Conservation (phyloP, 768 basidiomycete species). For the Lyophyllum atratum region DNA sequence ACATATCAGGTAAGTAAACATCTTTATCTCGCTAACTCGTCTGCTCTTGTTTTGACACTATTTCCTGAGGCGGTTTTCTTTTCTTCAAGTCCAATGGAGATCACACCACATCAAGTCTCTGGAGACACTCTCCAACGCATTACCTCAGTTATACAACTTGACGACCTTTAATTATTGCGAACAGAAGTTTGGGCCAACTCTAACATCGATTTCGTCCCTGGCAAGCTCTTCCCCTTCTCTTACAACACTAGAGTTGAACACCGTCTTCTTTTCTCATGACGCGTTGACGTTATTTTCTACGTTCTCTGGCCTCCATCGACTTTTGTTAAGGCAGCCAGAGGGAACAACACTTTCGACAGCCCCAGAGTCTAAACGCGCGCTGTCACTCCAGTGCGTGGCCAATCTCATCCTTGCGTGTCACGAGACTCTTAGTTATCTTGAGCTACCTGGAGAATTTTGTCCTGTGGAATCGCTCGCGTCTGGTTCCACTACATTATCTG, state of each 20-base stretch:
- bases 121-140: neutral
- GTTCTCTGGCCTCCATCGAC: constrained; percentile 11
- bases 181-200: constrained; percentile 8
- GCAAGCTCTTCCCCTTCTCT: constrained; percentile 11
- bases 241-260: constrained; percentile 11
- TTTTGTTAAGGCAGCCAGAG: constrained; percentile 11
- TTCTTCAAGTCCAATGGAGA: constrained; percentile 12
- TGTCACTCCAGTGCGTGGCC: constrained; percentile 10
- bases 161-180: constrained; percentile 11
- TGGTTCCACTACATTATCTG: neutral
- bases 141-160: constrained; percentile 12
- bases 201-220: constrained; percentile 7
- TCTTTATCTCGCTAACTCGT: neutral
- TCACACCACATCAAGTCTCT: constrained; percentile 11
- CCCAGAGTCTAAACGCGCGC: constrained; percentile 5
- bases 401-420: constrained; percentile 14
- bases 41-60: neutral
- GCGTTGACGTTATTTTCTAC: constrained; percentile 6
- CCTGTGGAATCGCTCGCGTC: constrained; percentile 2
- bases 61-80: constrained; percentile 10
- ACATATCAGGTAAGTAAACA: constrained; percentile 13
- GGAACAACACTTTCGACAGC: constrained; percentile 10
- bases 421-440: constrained; percentile 9
- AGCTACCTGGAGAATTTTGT: constrained; percentile 17
- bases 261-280: constrained; percentile 12